Base-by-base conservation (phyloP, 2,329 filamentous ascomycete genomes). In the Sclerotinia spermophila region DNA sequence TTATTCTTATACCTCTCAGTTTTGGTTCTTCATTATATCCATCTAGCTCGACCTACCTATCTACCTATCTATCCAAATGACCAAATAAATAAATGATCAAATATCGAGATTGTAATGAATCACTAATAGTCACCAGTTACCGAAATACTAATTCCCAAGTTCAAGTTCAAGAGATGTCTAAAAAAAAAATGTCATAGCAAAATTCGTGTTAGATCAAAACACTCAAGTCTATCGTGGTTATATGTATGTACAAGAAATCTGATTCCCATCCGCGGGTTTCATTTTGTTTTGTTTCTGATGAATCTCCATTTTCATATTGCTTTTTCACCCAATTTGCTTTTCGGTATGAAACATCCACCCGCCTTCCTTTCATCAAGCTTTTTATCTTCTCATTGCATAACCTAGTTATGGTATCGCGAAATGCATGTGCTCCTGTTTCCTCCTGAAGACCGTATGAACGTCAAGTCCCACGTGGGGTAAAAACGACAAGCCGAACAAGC, bases 221-320 rank as follows among this genome's bases (percentile, higher is more conserved):
- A 51, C 44, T n/a, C 40, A 67, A 42, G 51, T 59, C 53, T 67
- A 33, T n/a, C 30, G 44, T 13, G 33, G 44, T 45, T 3, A 48
- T 64, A 27, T 60, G 40, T 59, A 67, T 67, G 53, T 67, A 67
- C 65, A 67, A 67, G 65, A 67, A 67, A 51, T n/a, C 30, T n/a
- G 51, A 38, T 38, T 65, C 10, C 44, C 51, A 38, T 65, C 33
- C 13, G 17, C 21, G 24, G 30, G 15, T 60, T 60, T 60, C 35
- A 13, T 65, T 65, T 51, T 38, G 33, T 51, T 11, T 64, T 17
- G n/a, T 53, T 6, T 64, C 19, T 27, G 56, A 35, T 38, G 24
- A 15, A 30, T 66, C n/a, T 53, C 35, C 27, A 67, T 67, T 42
- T 67, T 42, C 38, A 35, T 38, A 11, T 59, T 35, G 19, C 27